Conservation (phyloP, 2,329 filamentous ascomycete species). For the Colletotrichum orbiculare region DNA sequence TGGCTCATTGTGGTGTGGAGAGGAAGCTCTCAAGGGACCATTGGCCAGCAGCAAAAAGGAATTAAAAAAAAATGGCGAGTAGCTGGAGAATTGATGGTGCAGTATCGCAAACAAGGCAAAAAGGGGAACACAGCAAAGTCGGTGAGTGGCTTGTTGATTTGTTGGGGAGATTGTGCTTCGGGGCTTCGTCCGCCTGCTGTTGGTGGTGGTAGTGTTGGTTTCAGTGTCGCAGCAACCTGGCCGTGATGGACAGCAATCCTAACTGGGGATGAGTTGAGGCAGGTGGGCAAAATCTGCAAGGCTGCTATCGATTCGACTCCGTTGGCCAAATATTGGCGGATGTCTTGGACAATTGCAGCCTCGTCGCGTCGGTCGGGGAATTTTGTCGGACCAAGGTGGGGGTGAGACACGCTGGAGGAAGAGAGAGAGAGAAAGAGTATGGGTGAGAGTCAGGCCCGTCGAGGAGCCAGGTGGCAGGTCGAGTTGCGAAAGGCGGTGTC, state of each 20-base stretch:
- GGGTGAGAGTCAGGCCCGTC: conserved; percentile 20
- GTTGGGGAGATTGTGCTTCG: conserved; percentile 13
- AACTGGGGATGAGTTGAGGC: background rate
- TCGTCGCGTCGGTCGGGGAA: conserved; percentile 20
- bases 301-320: conserved; percentile 12
- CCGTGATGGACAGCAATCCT: conserved; percentile 19
- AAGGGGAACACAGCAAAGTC: background rate
- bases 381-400: conserved; percentile 1
- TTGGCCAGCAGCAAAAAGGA: background rate
- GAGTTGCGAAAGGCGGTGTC: conserved; percentile 30
- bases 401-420: too few relatives aligned
- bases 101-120: background rate
- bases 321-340: conserved; percentile 1
- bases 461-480: conserved; percentile 19
- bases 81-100: background rate
- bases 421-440: conserved; percentile 5
- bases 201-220: too few relatives aligned
- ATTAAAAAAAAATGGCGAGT: background rate
- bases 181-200: conserved; percentile 7
- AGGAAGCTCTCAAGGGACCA: conserved; percentile 2
- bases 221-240: conserved; percentile 29
- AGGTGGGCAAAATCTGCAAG: conserved; percentile 22
- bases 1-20: conserved; percentile 69
- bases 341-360: conserved; percentile 21
- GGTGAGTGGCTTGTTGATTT: background rate